Evolutionary conservation across 495 filamentous ascomycete genomes (phyloP).

Genomic region (Neurospora intermedia): DNA sequence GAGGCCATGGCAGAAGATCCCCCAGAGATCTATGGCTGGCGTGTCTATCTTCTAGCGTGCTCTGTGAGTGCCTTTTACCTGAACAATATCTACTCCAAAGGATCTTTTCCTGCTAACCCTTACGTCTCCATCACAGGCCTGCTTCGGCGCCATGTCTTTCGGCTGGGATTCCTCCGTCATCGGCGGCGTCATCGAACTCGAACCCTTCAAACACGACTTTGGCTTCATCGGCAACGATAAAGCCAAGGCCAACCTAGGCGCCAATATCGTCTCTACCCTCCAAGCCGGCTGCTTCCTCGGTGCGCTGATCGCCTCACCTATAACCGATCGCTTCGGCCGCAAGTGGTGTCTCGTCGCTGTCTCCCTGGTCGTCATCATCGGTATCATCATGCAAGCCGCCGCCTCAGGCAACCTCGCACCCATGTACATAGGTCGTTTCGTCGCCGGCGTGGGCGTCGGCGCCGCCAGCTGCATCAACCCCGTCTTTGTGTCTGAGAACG

Average conservation of each 20-base stretch:
- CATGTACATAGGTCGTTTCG: slow-evolving; percentile 52
- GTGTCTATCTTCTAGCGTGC: slow-evolving; percentile 56
- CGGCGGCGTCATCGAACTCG: slow-evolving; percentile 50
- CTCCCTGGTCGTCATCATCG: slow-evolving; percentile 43
- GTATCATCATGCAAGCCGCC: slow-evolving; percentile 45
- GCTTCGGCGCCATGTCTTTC: slow-evolving; percentile 69
- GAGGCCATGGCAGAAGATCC: slow-evolving; percentile 67
- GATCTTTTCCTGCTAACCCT: slow-evolving; percentile 5
- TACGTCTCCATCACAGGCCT: slow-evolving; percentile 33
- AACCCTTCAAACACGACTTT: slow-evolving; percentile 35
- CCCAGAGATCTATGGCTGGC: slow-evolving; percentile 70
- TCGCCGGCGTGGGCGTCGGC: slow-evolving; percentile 52
- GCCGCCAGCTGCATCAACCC: slow-evolving; percentile 48
- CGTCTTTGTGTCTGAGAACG: slow-evolving; percentile 47
- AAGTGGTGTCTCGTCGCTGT: slow-evolving; percentile 47
- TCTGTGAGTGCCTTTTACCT: slow-evolving; percentile 39
- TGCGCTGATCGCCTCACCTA: slow-evolving; percentile 22
- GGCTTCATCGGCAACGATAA: slow-evolving; percentile 15
- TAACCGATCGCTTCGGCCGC: slow-evolving; percentile 36
- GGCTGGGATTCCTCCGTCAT: slow-evolving; percentile 58
- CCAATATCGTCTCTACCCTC: slow-evolving; percentile 44
- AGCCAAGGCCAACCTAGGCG: slow-evolving; percentile 26
- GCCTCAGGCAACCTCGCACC: slow-evolving; percentile 40
- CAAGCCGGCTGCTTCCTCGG: slow-evolving; percentile 46
- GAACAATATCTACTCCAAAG: background rate